phyloP scores from a whole-genome alignment of 1,139 yeast species.

The Starmera stellimalicola region DNA sequence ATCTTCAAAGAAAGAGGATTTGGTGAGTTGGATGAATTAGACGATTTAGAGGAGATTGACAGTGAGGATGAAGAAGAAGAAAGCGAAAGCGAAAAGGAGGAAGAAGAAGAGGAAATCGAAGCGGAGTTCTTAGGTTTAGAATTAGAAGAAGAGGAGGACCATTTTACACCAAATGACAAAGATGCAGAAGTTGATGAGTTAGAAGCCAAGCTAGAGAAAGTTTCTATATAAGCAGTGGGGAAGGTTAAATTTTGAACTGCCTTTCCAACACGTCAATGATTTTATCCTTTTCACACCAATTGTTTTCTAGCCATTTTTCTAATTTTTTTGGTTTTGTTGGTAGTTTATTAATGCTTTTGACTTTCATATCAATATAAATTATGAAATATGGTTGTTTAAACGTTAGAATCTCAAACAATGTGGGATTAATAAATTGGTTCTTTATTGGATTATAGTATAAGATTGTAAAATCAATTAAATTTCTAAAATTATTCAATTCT shows the following conservation, averaged over 20 bases:
- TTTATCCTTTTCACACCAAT: constrained; percentile 64
- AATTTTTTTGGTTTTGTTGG: constrained; percentile 42
- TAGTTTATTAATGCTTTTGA: constrained; percentile 36
- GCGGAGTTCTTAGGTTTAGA: constrained; percentile 54
- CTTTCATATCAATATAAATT: constrained; percentile 40
- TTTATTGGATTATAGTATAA: constrained; percentile 30
- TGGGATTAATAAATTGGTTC: constrained; percentile 34
- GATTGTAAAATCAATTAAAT: constrained; percentile 40
- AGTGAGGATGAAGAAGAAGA: constrained; percentile 79
- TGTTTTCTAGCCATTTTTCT: constrained; percentile 63
- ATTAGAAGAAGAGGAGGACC: constrained; percentile 29
- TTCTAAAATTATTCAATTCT: constrained; percentile 14
- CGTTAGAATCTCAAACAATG: constrained; percentile 46
- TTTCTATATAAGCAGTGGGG: constrained; percentile 33
- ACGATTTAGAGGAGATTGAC: constrained; percentile 86
- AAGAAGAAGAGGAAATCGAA: constrained; percentile 45
- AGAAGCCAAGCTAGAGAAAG: constrained; percentile 47
- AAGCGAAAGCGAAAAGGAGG: constrained; percentile 58
- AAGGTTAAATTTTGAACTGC: constrained; percentile 19
- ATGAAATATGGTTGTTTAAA: constrained; percentile 30
- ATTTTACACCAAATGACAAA: constrained; percentile 24
- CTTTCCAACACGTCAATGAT: constrained; percentile 27
- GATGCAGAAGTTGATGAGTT: constrained; percentile 47
- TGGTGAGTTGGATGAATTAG: constrained; percentile 85
- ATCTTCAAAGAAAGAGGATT: constrained; percentile 64